phyloP scores from a whole-genome alignment of 1,284 basidiomycete genomes.

The Sanghuangporus weigelae region DNA sequence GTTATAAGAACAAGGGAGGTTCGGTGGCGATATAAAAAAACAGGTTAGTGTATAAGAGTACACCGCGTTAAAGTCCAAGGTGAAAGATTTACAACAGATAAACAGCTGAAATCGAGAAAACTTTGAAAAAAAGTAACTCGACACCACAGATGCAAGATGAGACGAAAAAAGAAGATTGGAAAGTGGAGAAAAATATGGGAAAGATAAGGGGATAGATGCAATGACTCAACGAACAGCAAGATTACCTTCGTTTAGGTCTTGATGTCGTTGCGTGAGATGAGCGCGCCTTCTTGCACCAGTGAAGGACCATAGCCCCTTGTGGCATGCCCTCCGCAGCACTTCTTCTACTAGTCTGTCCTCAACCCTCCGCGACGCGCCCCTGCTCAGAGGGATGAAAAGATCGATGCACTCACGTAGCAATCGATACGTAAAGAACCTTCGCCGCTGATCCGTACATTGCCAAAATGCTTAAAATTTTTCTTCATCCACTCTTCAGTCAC shows the following conservation, averaged over 20 bases:
- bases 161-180: neutral
- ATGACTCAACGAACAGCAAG: neutral
- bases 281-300: neutral
- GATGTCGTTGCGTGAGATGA: neutral
- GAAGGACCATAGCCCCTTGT: neutral
- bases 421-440: neutral
- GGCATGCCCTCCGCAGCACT: neutral
- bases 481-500: neutral
- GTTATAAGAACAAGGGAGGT: neutral
- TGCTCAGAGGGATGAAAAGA: neutral
- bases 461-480: neutral
- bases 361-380: neutral
- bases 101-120: neutral
- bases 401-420: neutral
- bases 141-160: neutral
- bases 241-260: neutral
- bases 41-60: slow-evolving; percentile 1
- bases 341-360: neutral
- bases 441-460: neutral
- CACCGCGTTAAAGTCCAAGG: neutral
- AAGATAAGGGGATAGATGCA: neutral
- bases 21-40: neutral
- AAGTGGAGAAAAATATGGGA: neutral
- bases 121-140: neutral
- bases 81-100: neutral